Base-by-base conservation (phyloP, 2,329 filamentous ascomycete species). In the Thielaviopsis ethacetica region DNA sequence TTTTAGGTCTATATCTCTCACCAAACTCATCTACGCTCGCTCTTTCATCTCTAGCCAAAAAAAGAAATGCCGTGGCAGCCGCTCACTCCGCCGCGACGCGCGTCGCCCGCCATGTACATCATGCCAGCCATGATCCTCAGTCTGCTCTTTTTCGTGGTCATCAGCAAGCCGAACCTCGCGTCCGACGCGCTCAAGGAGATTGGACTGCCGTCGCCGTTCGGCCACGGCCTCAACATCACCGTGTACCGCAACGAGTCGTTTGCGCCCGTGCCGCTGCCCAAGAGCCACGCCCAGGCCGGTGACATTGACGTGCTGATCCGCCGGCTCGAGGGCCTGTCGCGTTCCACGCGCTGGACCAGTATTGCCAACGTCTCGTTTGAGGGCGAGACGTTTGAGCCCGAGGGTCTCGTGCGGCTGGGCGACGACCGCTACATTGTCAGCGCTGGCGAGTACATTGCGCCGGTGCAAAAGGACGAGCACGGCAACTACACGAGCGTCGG, bases 401-500 rank as follows among this genome's bases (percentile, higher is more conserved):
- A 78, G 61, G 75, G 76, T 3, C 71, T 77, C 53, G 69, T 75
- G 13, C 70, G 72, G 3, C 62, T 77, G 0, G 68, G 71, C 6
- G 62, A 68, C 21, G 68, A 75, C 50, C 72, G 73, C 17, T 76
- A 72, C 58, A 68, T 76, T 61, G 68, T 78, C 47, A 72, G 71
- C 22, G 69, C 71, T 10, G 74, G 72, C 19, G 71, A 76, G 63
- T 76, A 73, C 63, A 75, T 69, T 3, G 55, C 52, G 24, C 60
- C 62, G 9, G 56, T 1, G 15, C 71, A 71, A 61, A 67, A 70
- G 63, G 73, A 74, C 66, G 72, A 75, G 66, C 77, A 77, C 41
- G 77, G 77, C 5, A 80, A 76, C 2, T 76, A 80, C 62, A 69
- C 73, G 24, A 71, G 69, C 6, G 61, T 72, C 1, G 73, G 75